Conservation (phyloP, 257 asterid species). For the Gynochthodes officinalis region DNA sequence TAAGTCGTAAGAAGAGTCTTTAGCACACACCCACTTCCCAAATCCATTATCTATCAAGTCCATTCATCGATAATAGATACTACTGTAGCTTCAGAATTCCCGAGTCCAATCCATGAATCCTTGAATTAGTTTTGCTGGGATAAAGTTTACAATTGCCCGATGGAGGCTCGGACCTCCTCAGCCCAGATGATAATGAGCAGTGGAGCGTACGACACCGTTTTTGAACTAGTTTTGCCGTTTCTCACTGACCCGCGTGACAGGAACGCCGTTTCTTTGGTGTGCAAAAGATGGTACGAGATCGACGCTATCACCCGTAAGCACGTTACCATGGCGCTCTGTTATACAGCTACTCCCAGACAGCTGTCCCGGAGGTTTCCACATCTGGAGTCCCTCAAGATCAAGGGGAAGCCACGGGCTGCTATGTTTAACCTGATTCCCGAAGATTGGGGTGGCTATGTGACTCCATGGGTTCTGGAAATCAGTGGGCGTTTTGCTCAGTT, state of each 20-base stretch:
- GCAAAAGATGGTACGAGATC: conserved; percentile 52
- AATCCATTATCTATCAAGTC: too few species aligned
- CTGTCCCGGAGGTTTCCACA: conserved; percentile 59
- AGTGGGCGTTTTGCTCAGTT: conserved; percentile 33
- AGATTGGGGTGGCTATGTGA: conserved; percentile 79
- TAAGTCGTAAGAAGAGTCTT: too few species aligned
- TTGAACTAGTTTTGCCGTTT: conserved; percentile 70
- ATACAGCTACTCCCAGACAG: conserved; percentile 50
- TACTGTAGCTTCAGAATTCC: too few species aligned
- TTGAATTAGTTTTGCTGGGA: too few species aligned
- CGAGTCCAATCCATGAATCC: too few species aligned
- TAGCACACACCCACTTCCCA: too few species aligned
- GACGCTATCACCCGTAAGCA: conserved; percentile 70
- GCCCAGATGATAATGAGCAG: not conserved
- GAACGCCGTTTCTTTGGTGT: conserved; percentile 54
- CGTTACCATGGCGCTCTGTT: conserved; percentile 73
- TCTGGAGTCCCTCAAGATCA: conserved; percentile 64
- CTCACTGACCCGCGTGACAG: conserved; percentile 67
- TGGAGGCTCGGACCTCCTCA: conserved; percentile 9
- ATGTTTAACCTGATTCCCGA: conserved; percentile 74
- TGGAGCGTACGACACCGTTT: conserved; percentile 48
- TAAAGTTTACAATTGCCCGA: too few species aligned
- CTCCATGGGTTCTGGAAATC: conserved; percentile 66
- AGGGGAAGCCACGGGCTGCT: conserved; percentile 86
- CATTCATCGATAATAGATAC: too few species aligned